A percentile compares a stretch with the other conserved stretches of the same genome.
These are phyloP conservation scores for Xylaria sp. DNA, from an alignment of 2,329 filamentous ascomycete species.

Conservation along the genomic window DNA sequence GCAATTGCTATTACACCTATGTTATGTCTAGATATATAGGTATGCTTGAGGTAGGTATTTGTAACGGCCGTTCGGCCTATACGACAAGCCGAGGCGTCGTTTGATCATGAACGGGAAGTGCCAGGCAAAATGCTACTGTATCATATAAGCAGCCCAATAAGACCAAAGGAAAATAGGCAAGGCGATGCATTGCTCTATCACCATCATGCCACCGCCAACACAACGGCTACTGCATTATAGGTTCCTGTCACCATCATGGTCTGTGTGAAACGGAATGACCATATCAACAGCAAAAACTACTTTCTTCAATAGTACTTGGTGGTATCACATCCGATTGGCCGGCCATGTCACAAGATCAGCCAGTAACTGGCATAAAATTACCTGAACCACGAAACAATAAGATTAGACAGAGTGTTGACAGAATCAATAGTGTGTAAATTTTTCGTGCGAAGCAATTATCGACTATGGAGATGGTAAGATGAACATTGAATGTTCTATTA, in stretches of 20 bases:
- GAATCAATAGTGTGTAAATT: constrained; percentile 19
- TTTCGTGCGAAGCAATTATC: constrained; percentile 4
- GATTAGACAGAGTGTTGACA: constrained; percentile 7
- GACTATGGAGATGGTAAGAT: background rate
- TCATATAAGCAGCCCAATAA: constrained; percentile 15
- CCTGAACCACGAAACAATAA: constrained; percentile 26
- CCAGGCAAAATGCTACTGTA: constrained; percentile 4
- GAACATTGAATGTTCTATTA: background rate
- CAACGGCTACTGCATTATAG: constrained; percentile 14
- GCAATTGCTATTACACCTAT: constrained; percentile 14
- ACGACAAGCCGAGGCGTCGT: background rate
- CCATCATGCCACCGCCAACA: constrained; percentile 18
- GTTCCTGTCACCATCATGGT: constrained; percentile 17
- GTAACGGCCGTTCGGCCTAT: too few relatives aligned
- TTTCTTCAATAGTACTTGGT: background rate
- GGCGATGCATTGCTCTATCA: constrained; percentile 17
- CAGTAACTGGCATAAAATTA: constrained; percentile 27
- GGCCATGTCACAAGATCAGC: constrained; percentile 14
- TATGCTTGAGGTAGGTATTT: background rate
- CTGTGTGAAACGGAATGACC: constrained; percentile 8
- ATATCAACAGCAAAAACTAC: background rate
- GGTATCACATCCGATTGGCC: constrained; percentile 27
- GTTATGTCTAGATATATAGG: background rate
- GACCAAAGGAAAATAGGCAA: constrained; percentile 5
- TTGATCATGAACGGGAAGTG: background rate